Conservation (phyloP, 345 rosid species). For the Microthlaspi erraticum region DNA sequence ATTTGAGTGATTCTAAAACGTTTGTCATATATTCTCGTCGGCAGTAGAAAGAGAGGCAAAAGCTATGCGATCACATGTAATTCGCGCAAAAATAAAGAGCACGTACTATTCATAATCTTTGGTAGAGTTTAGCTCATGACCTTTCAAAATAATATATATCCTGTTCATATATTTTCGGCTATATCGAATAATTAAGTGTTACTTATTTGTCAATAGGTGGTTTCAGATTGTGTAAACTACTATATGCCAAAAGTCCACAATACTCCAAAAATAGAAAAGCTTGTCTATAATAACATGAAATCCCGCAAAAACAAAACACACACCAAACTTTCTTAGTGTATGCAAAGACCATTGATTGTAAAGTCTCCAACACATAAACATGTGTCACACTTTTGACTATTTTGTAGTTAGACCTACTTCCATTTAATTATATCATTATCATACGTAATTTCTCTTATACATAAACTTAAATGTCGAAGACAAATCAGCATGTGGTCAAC, state of each 20-base stretch:
- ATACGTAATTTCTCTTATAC: conserved; percentile 5
- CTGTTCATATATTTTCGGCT: too few relatives aligned
- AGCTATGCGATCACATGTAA: not conserved
- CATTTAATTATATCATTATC: not conserved
- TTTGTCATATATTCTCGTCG: conserved; percentile 11
- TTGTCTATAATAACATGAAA: conserved; percentile 9
- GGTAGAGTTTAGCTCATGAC: too few relatives aligned
- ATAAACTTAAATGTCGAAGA: conserved; percentile 18
- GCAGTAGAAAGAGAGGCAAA: not conserved
- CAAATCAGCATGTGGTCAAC: conserved; percentile 37
- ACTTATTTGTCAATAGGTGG: conserved; percentile 7
- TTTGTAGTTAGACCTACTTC: conserved; percentile 27
- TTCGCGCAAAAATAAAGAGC: not conserved
- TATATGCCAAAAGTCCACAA: conserved; percentile 19
- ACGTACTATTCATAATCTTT: not conserved
- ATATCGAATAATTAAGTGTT: not conserved
- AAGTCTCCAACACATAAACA: not conserved
- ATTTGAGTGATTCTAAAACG: not conserved
- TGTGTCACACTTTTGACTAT: conserved; percentile 25
- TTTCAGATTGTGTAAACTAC: conserved; percentile 10
- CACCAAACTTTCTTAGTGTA: not conserved
- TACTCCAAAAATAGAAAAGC: conserved; percentile 15
- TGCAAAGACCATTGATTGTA: not conserved
- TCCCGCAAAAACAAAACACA: conserved; percentile 23
- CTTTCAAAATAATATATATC: too few relatives aligned